phyloP scores from a whole-genome alignment of 306 rosid species.

The Medicago truncatula region DNA sequence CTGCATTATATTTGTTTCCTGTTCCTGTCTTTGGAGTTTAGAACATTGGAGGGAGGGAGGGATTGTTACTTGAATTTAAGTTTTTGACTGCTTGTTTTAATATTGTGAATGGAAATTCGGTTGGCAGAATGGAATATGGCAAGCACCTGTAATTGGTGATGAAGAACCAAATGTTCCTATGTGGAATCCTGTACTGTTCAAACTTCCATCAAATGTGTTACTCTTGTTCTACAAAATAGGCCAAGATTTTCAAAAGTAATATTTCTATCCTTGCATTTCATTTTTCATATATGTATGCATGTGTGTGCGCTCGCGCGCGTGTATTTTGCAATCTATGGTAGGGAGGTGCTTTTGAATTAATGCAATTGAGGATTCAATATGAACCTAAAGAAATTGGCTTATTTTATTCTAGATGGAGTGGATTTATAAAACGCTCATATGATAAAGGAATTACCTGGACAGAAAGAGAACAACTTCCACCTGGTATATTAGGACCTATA shows the following conservation, averaged over 20 bases:
- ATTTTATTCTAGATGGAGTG: slow-evolving; percentile 79
- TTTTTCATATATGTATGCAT: neutral
- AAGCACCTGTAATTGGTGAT: slow-evolving; percentile 72
- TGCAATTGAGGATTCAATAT: neutral
- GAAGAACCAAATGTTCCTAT: slow-evolving; percentile 79
- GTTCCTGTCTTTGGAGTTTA: slow-evolving; percentile 24
- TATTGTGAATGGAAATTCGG: slow-evolving; percentile 38
- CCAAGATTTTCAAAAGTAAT: slow-evolving; percentile 81
- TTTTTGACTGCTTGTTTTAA: slow-evolving; percentile 24
- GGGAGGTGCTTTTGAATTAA: neutral
- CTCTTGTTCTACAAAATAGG: slow-evolving; percentile 89
- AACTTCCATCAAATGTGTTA: slow-evolving; percentile 81
- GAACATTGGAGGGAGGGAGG: slow-evolving; percentile 1
- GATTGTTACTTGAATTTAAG: slow-evolving; percentile 7
- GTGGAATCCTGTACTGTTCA: slow-evolving; percentile 94
- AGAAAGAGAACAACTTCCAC: slow-evolving; percentile 94
- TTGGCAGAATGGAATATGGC: slow-evolving; percentile 78
- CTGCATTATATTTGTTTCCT: neutral
- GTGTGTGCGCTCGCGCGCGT: neutral
- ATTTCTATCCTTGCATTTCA: slow-evolving; percentile 30
- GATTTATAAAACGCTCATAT: slow-evolving; percentile 86
- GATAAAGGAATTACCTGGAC: slow-evolving; percentile 89
- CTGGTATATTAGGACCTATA: slow-evolving; percentile 90
- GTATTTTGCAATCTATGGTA: neutral
- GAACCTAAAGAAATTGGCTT: neutral